phyloP scores from a whole-genome alignment of 2,329 filamentous ascomycete genomes.

The Epichloe uncinata region DNA sequence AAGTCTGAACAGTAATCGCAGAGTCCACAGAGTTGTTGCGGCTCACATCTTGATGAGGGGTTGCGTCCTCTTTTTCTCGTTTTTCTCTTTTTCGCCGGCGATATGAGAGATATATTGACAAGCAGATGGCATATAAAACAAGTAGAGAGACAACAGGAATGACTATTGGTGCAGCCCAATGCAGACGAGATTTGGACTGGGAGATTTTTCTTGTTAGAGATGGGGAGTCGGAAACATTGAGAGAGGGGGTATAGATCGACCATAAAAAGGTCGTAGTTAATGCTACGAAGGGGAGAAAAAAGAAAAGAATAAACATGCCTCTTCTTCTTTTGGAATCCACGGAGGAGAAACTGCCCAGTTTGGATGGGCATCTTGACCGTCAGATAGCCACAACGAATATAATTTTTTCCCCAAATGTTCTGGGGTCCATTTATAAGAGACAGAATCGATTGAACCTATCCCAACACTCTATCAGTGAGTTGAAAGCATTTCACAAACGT shows the following conservation, averaged over 20 bases:
- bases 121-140: constrained; percentile 15
- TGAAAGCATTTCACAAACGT: background rate
- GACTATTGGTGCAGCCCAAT: constrained; percentile 17
- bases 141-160: constrained; percentile 19
- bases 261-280: background rate
- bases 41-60: constrained; percentile 6
- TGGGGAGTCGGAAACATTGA: background rate
- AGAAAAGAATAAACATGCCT: constrained; percentile 7
- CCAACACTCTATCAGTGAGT: constrained; percentile 4
- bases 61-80: constrained; percentile 8
- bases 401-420: constrained; percentile 13
- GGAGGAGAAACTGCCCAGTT: constrained; percentile 20
- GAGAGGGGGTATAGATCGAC: no score
- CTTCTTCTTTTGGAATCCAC: constrained; percentile 16
- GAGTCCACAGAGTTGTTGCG: constrained; percentile 13
- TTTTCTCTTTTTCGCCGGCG: constrained; percentile 14
- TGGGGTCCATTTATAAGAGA: constrained; percentile 18
- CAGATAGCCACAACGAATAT: constrained; percentile 18
- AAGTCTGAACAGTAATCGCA: constrained; percentile 10
- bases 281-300: background rate
- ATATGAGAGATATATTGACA: constrained; percentile 16
- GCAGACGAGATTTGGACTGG: constrained; percentile 11
- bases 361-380: constrained; percentile 9
- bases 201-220: background rate
- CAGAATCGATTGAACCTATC: constrained; percentile 14